Evolutionary conservation across 768 basidiomycete species (phyloP).

Genomic region (Asterophora parasitica): DNA sequence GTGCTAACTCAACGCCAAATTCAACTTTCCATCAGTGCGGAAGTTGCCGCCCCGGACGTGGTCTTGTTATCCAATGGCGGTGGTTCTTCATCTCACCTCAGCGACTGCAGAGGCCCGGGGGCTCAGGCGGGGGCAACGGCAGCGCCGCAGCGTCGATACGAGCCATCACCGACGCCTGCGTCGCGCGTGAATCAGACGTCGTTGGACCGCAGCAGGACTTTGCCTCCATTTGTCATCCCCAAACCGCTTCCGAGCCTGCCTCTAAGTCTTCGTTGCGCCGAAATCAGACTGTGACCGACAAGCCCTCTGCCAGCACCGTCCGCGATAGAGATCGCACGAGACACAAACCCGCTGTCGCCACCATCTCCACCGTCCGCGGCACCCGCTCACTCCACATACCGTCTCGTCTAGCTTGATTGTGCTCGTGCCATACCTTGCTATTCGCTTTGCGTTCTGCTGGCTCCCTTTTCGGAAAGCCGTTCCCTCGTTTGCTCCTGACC

Average conservation of each 20-base stretch:
- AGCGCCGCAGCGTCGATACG: constrained; percentile 49
- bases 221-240: constrained; percentile 50
- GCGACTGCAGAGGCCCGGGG: constrained; percentile 12
- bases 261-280: constrained; percentile 41
- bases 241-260: constrained; percentile 53
- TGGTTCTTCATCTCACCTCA: no score
- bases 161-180: constrained; percentile 41
- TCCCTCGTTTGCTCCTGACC: background rate
- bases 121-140: constrained; percentile 25
- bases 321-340: constrained; percentile 18
- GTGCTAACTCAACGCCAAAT: no score
- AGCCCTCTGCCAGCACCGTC: constrained; percentile 10
- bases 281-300: constrained; percentile 13
- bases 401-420: constrained; percentile 30
- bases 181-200: constrained; percentile 22
- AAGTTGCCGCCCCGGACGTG: constrained; percentile 27
- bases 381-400: constrained; percentile 63
- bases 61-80: constrained; percentile 2
- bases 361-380: constrained; percentile 44
- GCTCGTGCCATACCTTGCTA: background rate
- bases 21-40: no score
- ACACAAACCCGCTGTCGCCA: constrained; percentile 29
- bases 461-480: background rate
- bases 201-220: constrained; percentile 38
- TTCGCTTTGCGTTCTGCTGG: background rate